Evolutionary conservation across 345 rosid species (phyloP), one percentile per base, ranked within the genome.

Genomic region (Erysimum cheiranthoides): DNA sequence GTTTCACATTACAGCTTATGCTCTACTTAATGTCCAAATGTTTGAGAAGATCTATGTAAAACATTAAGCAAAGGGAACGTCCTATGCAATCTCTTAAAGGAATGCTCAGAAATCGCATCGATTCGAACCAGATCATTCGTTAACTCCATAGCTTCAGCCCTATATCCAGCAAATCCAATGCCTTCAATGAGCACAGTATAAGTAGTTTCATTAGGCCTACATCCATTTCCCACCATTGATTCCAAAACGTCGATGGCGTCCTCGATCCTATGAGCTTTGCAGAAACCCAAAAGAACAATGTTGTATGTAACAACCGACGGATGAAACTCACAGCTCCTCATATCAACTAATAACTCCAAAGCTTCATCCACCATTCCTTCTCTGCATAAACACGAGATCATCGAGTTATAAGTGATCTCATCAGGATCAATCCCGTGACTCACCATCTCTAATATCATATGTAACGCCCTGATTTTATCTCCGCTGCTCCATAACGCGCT

Each of bases 311-410:
- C 85, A 47, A 88, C 93, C 0, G 87, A 85, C 1, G 97, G 90
- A 66, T 25, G 80, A 67, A 85, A 80, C 78, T 82, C 84, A 5
- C 87, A 78, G 30, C 73, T 80, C n/a, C 84, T 86, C 97, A 91
- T 89, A 80, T 91, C 96, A 17, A 83, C 79, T 53, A 91, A 80
- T 70, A 93, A 34, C 66, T 78, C 89, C 3, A 87, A 79, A 12
- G 91, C 96, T 78, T 93, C 93, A 61, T 85, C 84, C 27, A 87
- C 93, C 93, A 89, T 82, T 30, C 96, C 97, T 54, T 93, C 98
- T 78, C 96, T 83, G 76, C 98, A 91, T 72, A 91, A 67, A 72
- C 98, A 88, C 0, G 97, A 91, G 54, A 93, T 83, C 39, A 93
- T 85, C 3, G 97, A 85, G 80, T 91, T 89, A 62, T 89, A 91